Percentiles rank a stretch among this genome's conserved stretches.
phyloP scores from a whole-genome alignment of 179 eudicot species.

The Spinacia oleracea region DNA sequence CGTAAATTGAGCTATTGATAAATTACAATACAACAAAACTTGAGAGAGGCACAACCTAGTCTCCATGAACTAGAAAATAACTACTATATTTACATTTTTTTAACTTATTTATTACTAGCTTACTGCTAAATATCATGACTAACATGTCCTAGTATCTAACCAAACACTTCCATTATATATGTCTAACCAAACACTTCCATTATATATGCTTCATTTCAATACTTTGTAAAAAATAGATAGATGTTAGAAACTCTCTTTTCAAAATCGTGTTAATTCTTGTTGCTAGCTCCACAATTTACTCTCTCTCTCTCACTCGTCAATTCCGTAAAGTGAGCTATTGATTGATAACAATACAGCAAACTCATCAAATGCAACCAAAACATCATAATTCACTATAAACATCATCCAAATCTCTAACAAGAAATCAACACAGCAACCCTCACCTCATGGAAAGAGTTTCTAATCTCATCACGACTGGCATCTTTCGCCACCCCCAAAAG shows the following conservation, averaged over 20 bases:
- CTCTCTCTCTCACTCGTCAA: neutral
- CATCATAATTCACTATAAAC: neutral
- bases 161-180: neutral
- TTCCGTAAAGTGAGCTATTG: neutral
- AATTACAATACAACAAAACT: neutral
- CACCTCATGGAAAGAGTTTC: conserved; percentile 74
- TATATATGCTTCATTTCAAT: neutral
- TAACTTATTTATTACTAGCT: neutral
- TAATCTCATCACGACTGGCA: conserved; percentile 76
- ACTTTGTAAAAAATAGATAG: neutral
- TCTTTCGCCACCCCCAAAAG: conserved; percentile 63
- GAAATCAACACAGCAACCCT: neutral
- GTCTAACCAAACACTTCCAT: too few relatives aligned
- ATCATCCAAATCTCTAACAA: neutral
- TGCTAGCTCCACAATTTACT: neutral
- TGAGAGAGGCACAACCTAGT: neutral
- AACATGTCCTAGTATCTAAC: neutral
- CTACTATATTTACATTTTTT: neutral
- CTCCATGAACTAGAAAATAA: neutral
- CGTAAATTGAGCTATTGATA: neutral
- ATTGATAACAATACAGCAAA: neutral
- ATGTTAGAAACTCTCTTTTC: neutral
- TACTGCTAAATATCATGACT: neutral
- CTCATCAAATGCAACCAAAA: neutral
- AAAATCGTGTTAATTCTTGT: neutral